phyloP scores from a whole-genome alignment of 1,139 yeast genomes.

The Saccharomyces hybrid region DNA sequence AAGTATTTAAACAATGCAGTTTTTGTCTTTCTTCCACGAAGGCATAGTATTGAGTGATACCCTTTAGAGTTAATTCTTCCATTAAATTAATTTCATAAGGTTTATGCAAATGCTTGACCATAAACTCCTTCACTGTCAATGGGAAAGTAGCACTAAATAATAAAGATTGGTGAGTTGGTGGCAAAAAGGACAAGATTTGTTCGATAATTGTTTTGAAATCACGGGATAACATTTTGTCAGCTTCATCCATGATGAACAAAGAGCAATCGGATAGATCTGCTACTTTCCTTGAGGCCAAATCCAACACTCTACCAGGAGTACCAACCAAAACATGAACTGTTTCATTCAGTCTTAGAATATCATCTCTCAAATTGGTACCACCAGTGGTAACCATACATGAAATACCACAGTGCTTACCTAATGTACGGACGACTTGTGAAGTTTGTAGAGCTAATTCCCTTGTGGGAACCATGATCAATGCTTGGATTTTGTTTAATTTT shows the following conservation, averaged over 20 bases:
- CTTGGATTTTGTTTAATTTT: constrained; percentile 76
- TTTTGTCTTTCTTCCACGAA: constrained; percentile 96
- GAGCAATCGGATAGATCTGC: constrained; percentile 87
- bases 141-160: constrained; percentile 97
- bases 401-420: constrained; percentile 87
- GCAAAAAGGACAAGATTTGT: constrained; percentile 78
- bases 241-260: constrained; percentile 96
- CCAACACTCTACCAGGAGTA: constrained; percentile 95
- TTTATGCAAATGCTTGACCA: constrained; percentile 82
- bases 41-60: constrained; percentile 95
- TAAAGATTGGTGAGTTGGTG: constrained; percentile 72
- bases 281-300: constrained; percentile 79
- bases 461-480: constrained; percentile 83
- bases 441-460: constrained; percentile 96
- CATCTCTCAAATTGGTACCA: constrained; percentile 92
- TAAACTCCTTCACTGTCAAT: constrained; percentile 81
- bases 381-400: constrained; percentile 99
- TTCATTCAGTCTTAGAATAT: constrained; percentile 84
- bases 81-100: constrained; percentile 94
- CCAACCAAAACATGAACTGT: constrained; percentile 90
- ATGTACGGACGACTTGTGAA: constrained; percentile 93
- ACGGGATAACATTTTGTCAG: constrained; percentile 90
- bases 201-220: constrained; percentile 87
- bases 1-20: constrained; percentile 88
- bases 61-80: constrained; percentile 95